Percentiles rank a stretch among this genome's conserved stretches.
Evolutionary conservation across 2,329 filamentous ascomycete species (phyloP).

Genomic region (Pseudocercospora pini-densiflorae): DNA sequence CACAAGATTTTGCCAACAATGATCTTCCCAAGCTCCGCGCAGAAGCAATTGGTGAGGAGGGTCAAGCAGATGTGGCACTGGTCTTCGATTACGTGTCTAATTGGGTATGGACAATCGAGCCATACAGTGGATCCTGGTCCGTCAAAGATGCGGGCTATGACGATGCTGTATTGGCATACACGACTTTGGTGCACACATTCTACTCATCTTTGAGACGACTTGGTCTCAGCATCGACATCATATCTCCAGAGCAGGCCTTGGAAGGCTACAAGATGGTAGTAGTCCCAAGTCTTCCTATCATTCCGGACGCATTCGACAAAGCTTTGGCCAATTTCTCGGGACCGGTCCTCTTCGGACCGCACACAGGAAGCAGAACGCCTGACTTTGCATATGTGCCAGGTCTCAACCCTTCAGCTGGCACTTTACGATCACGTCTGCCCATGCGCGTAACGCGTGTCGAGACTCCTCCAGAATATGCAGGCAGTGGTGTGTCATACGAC

Average conservation of each 20-base stretch:
- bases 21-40: slow-evolving; percentile 23
- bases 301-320: slow-evolving; percentile 25
- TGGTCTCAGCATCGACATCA: slow-evolving; percentile 30
- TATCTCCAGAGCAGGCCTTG: slow-evolving; percentile 27
- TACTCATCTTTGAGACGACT: slow-evolving; percentile 32
- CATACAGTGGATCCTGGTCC: slow-evolving; percentile 30
- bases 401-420: slow-evolving; percentile 25
- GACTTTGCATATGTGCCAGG: slow-evolving; percentile 30
- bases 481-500: slow-evolving; percentile 27
- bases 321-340: slow-evolving; percentile 23
- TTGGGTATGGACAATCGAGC: slow-evolving; percentile 33
- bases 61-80: slow-evolving; percentile 28
- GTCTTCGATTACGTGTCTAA: slow-evolving; percentile 30
- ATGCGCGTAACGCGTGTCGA: slow-evolving; percentile 30
- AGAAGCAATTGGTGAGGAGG: background rate
- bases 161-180: slow-evolving; percentile 22
- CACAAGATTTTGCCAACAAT: slow-evolving; percentile 23
- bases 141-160: slow-evolving; percentile 29
- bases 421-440: slow-evolving; percentile 21
- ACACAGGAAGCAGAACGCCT: slow-evolving; percentile 26
- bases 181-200: slow-evolving; percentile 28
- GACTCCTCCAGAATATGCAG: slow-evolving; percentile 28
- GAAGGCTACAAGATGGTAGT: slow-evolving; percentile 30
- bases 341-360: slow-evolving; percentile 27
- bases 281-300: slow-evolving; percentile 31